These are phyloP conservation scores for Kwoniella europaea DNA, from an alignment of 768 basidiomycete genomes.

Conservation along the genomic window DNA sequence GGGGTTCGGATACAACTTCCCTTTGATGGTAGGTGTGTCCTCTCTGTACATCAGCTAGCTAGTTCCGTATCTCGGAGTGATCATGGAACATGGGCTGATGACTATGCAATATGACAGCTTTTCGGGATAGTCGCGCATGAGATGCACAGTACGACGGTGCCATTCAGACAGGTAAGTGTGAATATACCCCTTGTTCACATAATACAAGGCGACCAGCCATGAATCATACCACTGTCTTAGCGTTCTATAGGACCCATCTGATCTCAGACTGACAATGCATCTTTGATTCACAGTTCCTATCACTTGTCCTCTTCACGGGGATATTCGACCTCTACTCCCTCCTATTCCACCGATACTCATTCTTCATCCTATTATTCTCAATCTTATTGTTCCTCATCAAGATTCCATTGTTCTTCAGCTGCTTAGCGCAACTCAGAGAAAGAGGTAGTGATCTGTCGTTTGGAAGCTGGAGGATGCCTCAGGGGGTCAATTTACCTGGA, in stretches of 20 bases:
- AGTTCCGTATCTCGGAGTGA: neutral
- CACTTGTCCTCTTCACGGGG: conserved; percentile 34
- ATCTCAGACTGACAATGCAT: no score
- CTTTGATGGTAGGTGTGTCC: conserved; percentile 38
- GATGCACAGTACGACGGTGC: conserved; percentile 28
- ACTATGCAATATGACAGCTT: conserved; percentile 23
- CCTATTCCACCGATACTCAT: conserved; percentile 25
- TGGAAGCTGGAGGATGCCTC: conserved; percentile 24
- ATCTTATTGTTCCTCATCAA: conserved; percentile 39
- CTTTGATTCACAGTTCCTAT: conserved; percentile 34
- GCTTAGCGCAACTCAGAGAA: conserved; percentile 27
- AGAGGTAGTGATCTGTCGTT: conserved; percentile 37
- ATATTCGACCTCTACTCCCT: conserved; percentile 46
- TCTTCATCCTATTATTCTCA: conserved; percentile 36
- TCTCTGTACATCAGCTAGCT: neutral
- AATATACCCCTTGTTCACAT: neutral
- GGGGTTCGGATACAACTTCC: conserved; percentile 45
- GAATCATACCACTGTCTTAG: no score
- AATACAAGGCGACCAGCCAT: no score
- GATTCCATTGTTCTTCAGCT: conserved; percentile 42
- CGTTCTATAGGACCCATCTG: no score
- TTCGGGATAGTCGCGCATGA: conserved; percentile 51
- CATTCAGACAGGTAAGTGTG: conserved; percentile 33
- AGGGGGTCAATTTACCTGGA: conserved; percentile 7
- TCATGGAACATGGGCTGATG: conserved; percentile 2